Conservation (phyloP, 805 yeast species). For the Lipomyces spencermartinsiae region DNA sequence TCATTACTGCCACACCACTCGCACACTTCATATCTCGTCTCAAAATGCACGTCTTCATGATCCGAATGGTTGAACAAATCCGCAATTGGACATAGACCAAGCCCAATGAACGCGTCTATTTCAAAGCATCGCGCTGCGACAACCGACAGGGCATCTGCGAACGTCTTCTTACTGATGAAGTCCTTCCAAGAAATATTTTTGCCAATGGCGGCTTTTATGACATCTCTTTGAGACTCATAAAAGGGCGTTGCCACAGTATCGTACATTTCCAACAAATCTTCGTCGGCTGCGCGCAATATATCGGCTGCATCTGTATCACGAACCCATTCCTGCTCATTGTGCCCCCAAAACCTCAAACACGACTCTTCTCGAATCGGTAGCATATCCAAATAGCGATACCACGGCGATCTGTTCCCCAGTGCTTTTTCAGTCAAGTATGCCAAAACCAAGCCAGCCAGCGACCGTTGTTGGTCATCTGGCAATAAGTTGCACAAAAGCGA, state of each 20-base stretch:
- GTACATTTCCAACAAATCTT: constrained; percentile 51
- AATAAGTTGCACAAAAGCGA: constrained; percentile 68
- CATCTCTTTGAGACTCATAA: constrained; percentile 27
- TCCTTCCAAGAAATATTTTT: not conserved
- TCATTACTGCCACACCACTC: constrained; percentile 48
- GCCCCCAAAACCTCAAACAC: constrained; percentile 65
- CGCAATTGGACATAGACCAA: constrained; percentile 88
- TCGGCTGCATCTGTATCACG: constrained; percentile 67
- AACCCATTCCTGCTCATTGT: constrained; percentile 52
- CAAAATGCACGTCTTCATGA: constrained; percentile 71
- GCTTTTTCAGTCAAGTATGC: constrained; percentile 75
- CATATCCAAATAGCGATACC: constrained; percentile 70
- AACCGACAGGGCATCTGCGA: constrained; percentile 59
- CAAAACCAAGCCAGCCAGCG: constrained; percentile 69
- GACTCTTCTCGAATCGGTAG: constrained; percentile 49
- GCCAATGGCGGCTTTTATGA: constrained; percentile 10
- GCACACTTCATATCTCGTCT: constrained; percentile 60
- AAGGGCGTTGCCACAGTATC: constrained; percentile 47
- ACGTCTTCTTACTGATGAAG: constrained; percentile 39
- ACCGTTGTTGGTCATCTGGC: constrained; percentile 54
- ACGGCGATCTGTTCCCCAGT: constrained; percentile 71
- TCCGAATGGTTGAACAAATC: constrained; percentile 82
- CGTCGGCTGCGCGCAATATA: constrained; percentile 63
- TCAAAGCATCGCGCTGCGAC: constrained; percentile 82
- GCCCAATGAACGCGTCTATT: constrained; percentile 74